These are phyloP conservation scores for Pythium sp. DNA, from an alignment of 352 stramenopile genomes.

Conservation along the genomic window DNA sequence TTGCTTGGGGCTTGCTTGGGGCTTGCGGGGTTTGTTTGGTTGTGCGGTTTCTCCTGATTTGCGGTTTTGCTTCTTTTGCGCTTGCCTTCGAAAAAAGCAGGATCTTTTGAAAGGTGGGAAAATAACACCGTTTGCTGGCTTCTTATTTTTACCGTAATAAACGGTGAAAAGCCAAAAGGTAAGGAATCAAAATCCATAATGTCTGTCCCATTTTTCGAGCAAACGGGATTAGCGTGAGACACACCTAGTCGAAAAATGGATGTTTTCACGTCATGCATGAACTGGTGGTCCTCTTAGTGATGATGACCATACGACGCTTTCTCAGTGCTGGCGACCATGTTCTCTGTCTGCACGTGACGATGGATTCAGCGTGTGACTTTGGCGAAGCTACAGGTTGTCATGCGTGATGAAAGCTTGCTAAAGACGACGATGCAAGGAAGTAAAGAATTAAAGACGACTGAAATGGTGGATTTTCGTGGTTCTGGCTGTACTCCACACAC, in stretches of 20 bases:
- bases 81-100: constrained; percentile 1
- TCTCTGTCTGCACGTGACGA: too few species aligned
- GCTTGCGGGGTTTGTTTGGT: background rate
- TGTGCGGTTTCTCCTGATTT: constrained; percentile 3
- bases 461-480: too few species aligned
- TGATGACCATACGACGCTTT: background rate
- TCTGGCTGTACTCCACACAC: too few species aligned
- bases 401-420: too few species aligned
- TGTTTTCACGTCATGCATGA: constrained; percentile 13
- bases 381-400: too few species aligned
- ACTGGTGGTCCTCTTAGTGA: constrained; percentile 7
- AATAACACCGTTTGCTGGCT: background rate
- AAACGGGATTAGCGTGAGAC: background rate
- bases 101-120: background rate
- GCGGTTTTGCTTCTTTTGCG: constrained; percentile 4
- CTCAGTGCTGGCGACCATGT: background rate
- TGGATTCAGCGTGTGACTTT: too few species aligned
- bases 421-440: too few species aligned
- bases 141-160: background rate
- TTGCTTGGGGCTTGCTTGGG: background rate
- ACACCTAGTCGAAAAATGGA: constrained; percentile 9
- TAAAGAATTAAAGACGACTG: too few species aligned
- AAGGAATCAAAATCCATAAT: background rate
- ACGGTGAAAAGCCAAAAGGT: background rate
- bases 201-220: background rate